Evolutionary conservation across 768 basidiomycete species (phyloP).

Genomic region (Serendipita vermifera): DNA sequence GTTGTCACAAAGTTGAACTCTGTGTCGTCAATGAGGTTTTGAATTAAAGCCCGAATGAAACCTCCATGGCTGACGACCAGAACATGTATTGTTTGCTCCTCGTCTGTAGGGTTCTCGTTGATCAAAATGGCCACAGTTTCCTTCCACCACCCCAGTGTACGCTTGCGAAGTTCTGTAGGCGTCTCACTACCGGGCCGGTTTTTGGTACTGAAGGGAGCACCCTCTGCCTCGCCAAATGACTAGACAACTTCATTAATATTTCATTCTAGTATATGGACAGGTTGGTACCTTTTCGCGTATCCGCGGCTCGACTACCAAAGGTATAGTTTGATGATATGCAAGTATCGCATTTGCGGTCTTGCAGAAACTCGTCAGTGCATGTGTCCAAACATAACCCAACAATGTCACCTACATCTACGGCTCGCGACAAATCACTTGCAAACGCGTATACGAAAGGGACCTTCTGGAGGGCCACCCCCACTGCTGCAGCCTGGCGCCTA

Average conservation of each 20-base stretch:
- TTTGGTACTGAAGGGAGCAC: not conserved
- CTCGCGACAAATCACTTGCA: not conserved
- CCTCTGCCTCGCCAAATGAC: slow-evolving; percentile 8
- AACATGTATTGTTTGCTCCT: not conserved
- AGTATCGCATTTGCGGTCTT: slow-evolving; percentile 2
- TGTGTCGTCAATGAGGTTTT: not conserved
- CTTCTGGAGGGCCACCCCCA: not conserved
- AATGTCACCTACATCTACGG: not conserved
- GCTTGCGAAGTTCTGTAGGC: not conserved
- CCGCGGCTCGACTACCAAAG: not conserved
- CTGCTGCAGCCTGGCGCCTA: not conserved
- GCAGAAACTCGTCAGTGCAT: not conserved
- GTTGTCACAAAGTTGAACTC: too few relatives aligned
- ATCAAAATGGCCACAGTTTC: not conserved
- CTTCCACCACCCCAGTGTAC: not conserved
- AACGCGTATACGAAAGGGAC: not conserved
- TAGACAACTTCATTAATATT: not conserved
- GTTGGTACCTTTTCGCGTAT: not conserved
- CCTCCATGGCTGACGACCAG: slow-evolving; percentile 2
- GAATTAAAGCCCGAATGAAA: not conserved
- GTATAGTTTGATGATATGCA: not conserved
- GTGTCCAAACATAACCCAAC: not conserved
- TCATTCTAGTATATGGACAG: not conserved
- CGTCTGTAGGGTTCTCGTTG: not conserved
- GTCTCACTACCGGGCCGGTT: not conserved